phyloP scores from a whole-genome alignment of 176 grass and related monocot genomes.

The Lolium perenne region DNA sequence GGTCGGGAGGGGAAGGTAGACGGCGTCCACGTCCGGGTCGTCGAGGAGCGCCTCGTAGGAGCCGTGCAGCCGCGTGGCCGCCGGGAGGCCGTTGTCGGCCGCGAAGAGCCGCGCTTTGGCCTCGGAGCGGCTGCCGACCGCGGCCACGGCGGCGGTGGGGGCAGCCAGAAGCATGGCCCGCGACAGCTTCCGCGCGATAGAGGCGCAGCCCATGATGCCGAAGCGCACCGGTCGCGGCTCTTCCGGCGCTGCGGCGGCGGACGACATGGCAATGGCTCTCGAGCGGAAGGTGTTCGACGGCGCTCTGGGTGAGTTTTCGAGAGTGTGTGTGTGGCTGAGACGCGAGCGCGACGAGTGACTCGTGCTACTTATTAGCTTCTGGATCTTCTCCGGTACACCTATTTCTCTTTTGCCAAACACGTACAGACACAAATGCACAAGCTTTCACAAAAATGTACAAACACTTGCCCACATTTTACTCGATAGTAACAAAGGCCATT shows the following conservation, averaged over 20 bases:
- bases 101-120: conserved; percentile 75
- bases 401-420: no score
- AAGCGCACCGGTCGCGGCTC: conserved; percentile 54
- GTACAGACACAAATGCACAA: no score
- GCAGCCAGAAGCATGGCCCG: conserved; percentile 66
- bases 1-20: conserved; percentile 81
- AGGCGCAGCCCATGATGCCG: conserved; percentile 79
- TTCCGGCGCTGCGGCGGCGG: neutral
- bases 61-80: conserved; percentile 46
- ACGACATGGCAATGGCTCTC: neutral
- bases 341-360: neutral
- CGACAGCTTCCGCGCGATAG: conserved; percentile 73
- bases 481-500: no score
- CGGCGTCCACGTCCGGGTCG: conserved; percentile 69
- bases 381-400: neutral
- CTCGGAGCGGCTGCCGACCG: conserved; percentile 64
- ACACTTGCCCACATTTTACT: no score
- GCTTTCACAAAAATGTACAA: no score
- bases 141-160: conserved; percentile 48
- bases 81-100: conserved; percentile 52
- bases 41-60: conserved; percentile 81
- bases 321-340: neutral
- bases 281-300: neutral
- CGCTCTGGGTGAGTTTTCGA: neutral
- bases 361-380: neutral